Conservation (phyloP, 257 asterid genomes). For the Euphrasia confusa region DNA sequence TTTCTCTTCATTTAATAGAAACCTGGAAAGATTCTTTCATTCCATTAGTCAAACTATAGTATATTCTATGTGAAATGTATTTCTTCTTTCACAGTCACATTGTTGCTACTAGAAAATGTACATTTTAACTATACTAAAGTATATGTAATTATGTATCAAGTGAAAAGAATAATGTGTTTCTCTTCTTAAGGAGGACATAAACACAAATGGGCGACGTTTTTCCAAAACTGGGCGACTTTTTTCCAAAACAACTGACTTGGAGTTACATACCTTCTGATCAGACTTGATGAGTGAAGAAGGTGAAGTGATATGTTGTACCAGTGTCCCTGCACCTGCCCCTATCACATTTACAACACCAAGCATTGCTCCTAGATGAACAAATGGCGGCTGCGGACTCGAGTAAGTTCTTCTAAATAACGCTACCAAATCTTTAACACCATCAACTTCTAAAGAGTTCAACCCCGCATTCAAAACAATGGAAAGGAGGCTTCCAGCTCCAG, state of each 20-base stretch:
- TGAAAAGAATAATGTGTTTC: not conserved
- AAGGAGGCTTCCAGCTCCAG: slow-evolving; percentile 80
- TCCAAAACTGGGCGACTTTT: not conserved
- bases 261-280: slow-evolving; percentile 50
- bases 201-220: not conserved
- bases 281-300: slow-evolving; percentile 23
- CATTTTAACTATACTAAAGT: not conserved
- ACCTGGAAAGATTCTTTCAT: not conserved
- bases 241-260: not conserved
- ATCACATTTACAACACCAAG: slow-evolving; percentile 76
- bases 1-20: not conserved
- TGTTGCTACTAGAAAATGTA: not conserved
- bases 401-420: slow-evolving; percentile 59
- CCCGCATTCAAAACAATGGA: slow-evolving; percentile 54
- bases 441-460: slow-evolving; percentile 46
- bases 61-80: too few species aligned
- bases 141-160: not conserved
- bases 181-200: not conserved
- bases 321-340: slow-evolving; percentile 79
- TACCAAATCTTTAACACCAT: slow-evolving; percentile 50
- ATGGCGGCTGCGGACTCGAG: slow-evolving; percentile 54
- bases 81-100: not conserved
- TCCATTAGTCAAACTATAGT: slow-evolving; percentile 10
- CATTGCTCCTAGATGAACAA: slow-evolving; percentile 80
- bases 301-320: slow-evolving; percentile 28